Percentiles rank a stretch among this genome's conserved stretches.
phyloP scores from a whole-genome alignment of 352 stramenopile genomes.

The Phytophthora tubulina region DNA sequence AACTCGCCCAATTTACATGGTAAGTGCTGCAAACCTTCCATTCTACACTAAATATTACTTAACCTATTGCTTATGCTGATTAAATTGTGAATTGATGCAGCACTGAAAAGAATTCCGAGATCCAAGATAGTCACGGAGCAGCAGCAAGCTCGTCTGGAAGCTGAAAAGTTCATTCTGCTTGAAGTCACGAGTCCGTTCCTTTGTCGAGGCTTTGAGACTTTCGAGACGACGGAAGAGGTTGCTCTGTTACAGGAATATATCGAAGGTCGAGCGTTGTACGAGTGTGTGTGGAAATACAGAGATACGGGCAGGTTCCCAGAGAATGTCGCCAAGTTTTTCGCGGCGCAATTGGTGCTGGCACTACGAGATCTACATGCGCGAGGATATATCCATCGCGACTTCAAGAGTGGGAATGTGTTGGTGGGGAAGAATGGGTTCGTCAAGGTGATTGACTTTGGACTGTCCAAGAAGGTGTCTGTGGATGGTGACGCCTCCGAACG shows the following conservation, averaged over 20 bases:
- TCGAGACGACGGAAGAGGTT: conserved; percentile 36
- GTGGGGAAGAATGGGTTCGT: conserved; percentile 49
- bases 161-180: conserved; percentile 61
- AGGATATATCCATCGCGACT: conserved; percentile 78
- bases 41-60: neutral
- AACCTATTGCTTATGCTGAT: neutral
- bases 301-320: conserved; percentile 57
- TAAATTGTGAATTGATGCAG: conserved; percentile 33
- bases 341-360: conserved; percentile 75
- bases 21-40: neutral
- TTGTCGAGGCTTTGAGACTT: conserved; percentile 46
- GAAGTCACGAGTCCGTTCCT: conserved; percentile 56
- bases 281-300: conserved; percentile 75
- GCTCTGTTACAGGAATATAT: conserved; percentile 68
- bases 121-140: conserved; percentile 44
- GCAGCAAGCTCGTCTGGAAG: conserved; percentile 54
- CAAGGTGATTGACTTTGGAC: conserved; percentile 83
- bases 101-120: conserved; percentile 66
- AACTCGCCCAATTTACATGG: conserved; percentile 42
- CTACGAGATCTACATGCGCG: conserved; percentile 57
- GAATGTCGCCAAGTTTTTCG: conserved; percentile 63
- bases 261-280: conserved; percentile 68
- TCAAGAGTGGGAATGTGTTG: conserved; percentile 86
- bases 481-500: conserved; percentile 3
- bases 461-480: conserved; percentile 47